A percentile compares a stretch with the other conserved stretches of the same genome.
Evolutionary conservation across 2,329 filamentous ascomycete genomes (phyloP).

Genomic region (Bipolaris sorokiniana): DNA sequence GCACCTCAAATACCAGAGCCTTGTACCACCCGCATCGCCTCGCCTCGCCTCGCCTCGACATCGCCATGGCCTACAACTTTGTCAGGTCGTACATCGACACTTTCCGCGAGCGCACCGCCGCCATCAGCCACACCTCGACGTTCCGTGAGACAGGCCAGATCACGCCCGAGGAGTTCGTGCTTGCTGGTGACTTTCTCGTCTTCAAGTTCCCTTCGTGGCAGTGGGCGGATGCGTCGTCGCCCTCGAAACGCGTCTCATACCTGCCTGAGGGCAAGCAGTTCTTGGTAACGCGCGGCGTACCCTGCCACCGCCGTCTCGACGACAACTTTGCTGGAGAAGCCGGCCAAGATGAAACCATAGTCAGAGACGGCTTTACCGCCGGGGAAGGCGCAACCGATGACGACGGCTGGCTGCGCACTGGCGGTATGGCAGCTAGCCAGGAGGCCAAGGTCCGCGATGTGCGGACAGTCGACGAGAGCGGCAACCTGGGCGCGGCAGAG

Average conservation of each 20-base stretch:
- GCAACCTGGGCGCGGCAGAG: conserved; percentile 78
- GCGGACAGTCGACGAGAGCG: conserved; percentile 85
- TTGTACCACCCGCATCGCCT: background rate
- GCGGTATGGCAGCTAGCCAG: conserved; percentile 75
- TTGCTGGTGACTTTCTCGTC: conserved; percentile 94
- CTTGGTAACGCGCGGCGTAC: conserved; percentile 90
- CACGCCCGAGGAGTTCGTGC: conserved; percentile 94
- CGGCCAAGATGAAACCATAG: conserved; percentile 83
- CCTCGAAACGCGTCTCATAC: conserved; percentile 76
- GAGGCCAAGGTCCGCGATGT: conserved; percentile 81
- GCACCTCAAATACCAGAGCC: background rate
- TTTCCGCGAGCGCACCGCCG: conserved; percentile 88
- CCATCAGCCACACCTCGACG: conserved; percentile 86
- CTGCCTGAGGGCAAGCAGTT: conserved; percentile 93
- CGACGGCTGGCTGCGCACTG: conserved; percentile 91
- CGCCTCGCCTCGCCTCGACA: background rate
- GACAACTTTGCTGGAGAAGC: conserved; percentile 92
- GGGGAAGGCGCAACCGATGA: conserved; percentile 64
- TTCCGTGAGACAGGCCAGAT: conserved; percentile 95
- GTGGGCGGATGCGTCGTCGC: conserved; percentile 88
- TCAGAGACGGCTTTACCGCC: conserved; percentile 72
- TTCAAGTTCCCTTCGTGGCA: conserved; percentile 99
- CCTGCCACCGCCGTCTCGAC: conserved; percentile 88
- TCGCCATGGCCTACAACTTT: conserved; percentile 74
- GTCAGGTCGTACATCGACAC: conserved; percentile 90